Percentiles rank a stretch among this genome's conserved stretches.
phyloP scores from a whole-genome alignment of 805 yeast species.

The Kazachstania africana region DNA sequence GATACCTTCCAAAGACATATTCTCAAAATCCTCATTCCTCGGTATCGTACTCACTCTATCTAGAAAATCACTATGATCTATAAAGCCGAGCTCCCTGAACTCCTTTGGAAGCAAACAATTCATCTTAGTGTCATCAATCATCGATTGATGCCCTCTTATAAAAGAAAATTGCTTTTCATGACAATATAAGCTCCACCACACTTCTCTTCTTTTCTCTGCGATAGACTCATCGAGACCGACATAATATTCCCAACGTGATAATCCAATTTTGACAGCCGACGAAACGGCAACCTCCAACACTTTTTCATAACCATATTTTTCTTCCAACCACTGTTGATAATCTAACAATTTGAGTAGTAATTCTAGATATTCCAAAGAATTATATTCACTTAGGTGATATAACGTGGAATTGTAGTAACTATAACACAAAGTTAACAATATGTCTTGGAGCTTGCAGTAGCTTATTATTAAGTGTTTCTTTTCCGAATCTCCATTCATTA shows the following conservation, averaged over 20 bases:
- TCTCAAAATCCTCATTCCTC: conserved; percentile 4
- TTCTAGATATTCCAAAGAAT: conserved; percentile 16
- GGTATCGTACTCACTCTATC: conserved; percentile 5
- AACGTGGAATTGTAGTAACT: conserved; percentile 16
- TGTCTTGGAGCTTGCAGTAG: conserved; percentile 13
- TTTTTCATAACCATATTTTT: conserved; percentile 16
- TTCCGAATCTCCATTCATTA: not conserved
- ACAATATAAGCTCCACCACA: conserved; percentile 23
- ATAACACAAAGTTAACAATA: conserved; percentile 15
- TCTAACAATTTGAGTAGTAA: conserved; percentile 17
- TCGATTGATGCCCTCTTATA: conserved; percentile 13
- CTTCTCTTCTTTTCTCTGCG: conserved; percentile 19
- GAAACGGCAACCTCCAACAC: conserved; percentile 15
- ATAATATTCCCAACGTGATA: conserved; percentile 25
- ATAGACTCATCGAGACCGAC: conserved; percentile 20
- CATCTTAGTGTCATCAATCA: conserved; percentile 12
- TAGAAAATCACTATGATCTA: conserved; percentile 13
- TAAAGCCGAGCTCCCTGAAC: conserved; percentile 16
- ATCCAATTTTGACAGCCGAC: conserved; percentile 17
- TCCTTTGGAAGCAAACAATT: conserved; percentile 18
- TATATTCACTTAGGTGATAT: conserved; percentile 11
- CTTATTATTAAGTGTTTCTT: not conserved
- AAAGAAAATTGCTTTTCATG: conserved; percentile 12
- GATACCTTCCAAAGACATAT: conserved; percentile 7
- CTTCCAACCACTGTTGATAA: conserved; percentile 20